These are phyloP conservation scores for Rhododendron henanense DNA, from an alignment of 148 eudicot species.

Conservation along the genomic window DNA sequence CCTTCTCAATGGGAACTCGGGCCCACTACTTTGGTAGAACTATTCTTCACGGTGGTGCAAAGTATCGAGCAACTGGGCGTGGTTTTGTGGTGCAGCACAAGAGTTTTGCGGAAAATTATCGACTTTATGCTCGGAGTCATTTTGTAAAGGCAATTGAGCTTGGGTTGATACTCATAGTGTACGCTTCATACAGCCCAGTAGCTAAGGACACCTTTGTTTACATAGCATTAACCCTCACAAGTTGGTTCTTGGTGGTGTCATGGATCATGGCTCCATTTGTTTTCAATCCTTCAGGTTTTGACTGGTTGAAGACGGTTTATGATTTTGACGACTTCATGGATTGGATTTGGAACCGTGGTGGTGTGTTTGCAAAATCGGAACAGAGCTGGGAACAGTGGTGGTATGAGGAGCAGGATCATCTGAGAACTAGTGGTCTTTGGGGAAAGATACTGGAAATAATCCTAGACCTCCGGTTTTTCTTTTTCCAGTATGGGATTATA, in stretches of 20 bases:
- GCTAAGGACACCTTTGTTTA: slow-evolving; percentile 73
- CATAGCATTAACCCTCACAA: slow-evolving; percentile 73
- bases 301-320: slow-evolving; percentile 89
- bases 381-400: slow-evolving; percentile 98
- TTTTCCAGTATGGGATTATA: slow-evolving; percentile 89
- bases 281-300: slow-evolving; percentile 90
- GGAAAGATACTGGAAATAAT: slow-evolving; percentile 75
- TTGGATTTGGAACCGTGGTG: slow-evolving; percentile 87
- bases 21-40: slow-evolving; percentile 92
- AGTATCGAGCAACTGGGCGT: slow-evolving; percentile 90
- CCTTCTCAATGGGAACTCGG: slow-evolving; percentile 91
- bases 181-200: slow-evolving; percentile 76
- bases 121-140: slow-evolving; percentile 83
- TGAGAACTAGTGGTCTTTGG: slow-evolving; percentile 84
- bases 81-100: slow-evolving; percentile 95
- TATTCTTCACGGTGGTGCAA: slow-evolving; percentile 92
- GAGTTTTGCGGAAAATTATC: slow-evolving; percentile 76
- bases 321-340: slow-evolving; percentile 88
- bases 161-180: slow-evolving; percentile 66
- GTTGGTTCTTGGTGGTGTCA: slow-evolving; percentile 90
- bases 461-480: slow-evolving; percentile 80
- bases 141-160: slow-evolving; percentile 90
- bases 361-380: slow-evolving; percentile 78
- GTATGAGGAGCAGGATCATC: slow-evolving; percentile 91
- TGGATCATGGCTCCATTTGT: slow-evolving; percentile 86